Percentiles rank a stretch among this genome's conserved stretches.
These are phyloP conservation scores for Zymoseptoria tritici DNA, from an alignment of 2,329 filamentous ascomycete species.

Conservation along the genomic window DNA sequence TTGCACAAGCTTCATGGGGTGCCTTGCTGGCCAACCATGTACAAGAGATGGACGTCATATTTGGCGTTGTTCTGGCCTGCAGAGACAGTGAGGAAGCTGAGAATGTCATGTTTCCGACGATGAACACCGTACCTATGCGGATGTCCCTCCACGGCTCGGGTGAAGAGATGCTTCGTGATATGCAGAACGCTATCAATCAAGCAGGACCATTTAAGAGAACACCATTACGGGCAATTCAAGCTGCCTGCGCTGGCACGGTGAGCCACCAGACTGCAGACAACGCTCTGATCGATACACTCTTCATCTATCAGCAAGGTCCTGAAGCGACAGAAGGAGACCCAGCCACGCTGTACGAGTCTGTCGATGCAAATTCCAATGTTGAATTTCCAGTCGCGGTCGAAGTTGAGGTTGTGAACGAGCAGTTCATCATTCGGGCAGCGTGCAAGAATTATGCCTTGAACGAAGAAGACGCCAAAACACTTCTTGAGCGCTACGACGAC, in stretches of 20 bases:
- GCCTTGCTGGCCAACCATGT: constrained; percentile 58
- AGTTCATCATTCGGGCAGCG: constrained; percentile 64
- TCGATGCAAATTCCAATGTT: constrained; percentile 58
- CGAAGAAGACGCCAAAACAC: constrained; percentile 35
- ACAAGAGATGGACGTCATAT: constrained; percentile 64
- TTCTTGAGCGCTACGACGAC: constrained; percentile 55
- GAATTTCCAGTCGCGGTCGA: constrained; percentile 81
- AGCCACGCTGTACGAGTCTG: constrained; percentile 51
- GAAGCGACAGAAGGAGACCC: constrained; percentile 22
- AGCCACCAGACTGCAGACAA: constrained; percentile 20
- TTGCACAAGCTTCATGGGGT: constrained; percentile 72
- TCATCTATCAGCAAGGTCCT: constrained; percentile 56
- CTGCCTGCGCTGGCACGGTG: constrained; percentile 30
- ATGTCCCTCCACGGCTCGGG: constrained; percentile 63
- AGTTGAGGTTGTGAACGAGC: constrained; percentile 55
- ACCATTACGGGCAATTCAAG: constrained; percentile 63
- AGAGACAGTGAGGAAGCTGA: constrained; percentile 66
- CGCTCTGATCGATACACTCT: constrained; percentile 56
- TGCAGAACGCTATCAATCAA: constrained; percentile 61
- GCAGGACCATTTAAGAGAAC: constrained; percentile 69
- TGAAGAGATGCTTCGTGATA: constrained; percentile 58
- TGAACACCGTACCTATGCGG: constrained; percentile 80
- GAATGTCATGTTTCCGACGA: constrained; percentile 71
- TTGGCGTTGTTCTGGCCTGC: constrained; percentile 77
- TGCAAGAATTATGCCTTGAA: constrained; percentile 54